A percentile compares a stretch with the other conserved stretches of the same genome.
Evolutionary conservation across 257 asterid species (phyloP).

Genomic region (Penstemon newberryi): DNA sequence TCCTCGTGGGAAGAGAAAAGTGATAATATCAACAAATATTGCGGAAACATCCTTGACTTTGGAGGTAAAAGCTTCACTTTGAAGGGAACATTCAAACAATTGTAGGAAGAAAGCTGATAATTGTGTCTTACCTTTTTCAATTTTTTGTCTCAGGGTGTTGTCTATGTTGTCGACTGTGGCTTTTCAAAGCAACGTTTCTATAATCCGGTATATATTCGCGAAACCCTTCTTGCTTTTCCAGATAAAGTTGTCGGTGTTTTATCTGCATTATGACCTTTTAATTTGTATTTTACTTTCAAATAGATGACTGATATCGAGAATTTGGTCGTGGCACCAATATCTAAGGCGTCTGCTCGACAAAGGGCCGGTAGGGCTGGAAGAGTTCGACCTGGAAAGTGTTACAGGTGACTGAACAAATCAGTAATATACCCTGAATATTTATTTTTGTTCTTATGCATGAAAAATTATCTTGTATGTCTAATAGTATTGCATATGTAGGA

Average conservation of each 20-base stretch:
- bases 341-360: slow-evolving; percentile 94
- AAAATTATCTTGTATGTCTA: not conserved
- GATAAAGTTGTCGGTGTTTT: not conserved
- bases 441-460: not conserved
- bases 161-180: slow-evolving; percentile 89
- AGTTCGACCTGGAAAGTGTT: slow-evolving; percentile 96
- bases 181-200: slow-evolving; percentile 91
- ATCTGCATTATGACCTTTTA: not conserved
- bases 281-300: slow-evolving; percentile 27
- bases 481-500: not conserved
- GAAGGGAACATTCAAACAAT: not conserved
- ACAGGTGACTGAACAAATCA: slow-evolving; percentile 52
- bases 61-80: slow-evolving; percentile 54
- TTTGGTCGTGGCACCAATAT: slow-evolving; percentile 89
- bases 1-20: slow-evolving; percentile 96
- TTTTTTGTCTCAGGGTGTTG: slow-evolving; percentile 70
- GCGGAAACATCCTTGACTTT: slow-evolving; percentile 98
- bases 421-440: slow-evolving; percentile 18
- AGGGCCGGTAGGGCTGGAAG: slow-evolving; percentile 99
- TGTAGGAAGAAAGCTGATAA: slow-evolving; percentile 14
- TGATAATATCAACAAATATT: slow-evolving; percentile 87
- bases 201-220: slow-evolving; percentile 67
- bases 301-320: slow-evolving; percentile 91
- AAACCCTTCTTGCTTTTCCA: slow-evolving; percentile 19
- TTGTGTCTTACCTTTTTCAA: slow-evolving; percentile 28